A percentile compares a stretch with the other conserved stretches of the same genome.
Conservation (phyloP, 2,329 filamentous ascomycete genomes). For the Aspergillus candidus region DNA sequence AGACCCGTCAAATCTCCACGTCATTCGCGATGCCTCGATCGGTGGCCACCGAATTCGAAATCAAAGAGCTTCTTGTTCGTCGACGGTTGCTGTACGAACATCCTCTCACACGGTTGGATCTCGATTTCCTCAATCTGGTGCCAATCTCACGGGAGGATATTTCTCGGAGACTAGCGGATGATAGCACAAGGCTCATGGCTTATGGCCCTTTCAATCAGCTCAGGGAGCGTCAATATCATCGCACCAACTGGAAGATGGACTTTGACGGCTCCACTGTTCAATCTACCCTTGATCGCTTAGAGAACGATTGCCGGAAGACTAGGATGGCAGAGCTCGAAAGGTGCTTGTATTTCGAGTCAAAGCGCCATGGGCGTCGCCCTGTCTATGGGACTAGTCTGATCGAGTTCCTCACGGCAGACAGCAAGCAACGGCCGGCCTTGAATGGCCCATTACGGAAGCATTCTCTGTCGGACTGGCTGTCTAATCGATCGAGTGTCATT, state of each 20-base stretch:
- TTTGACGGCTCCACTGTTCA: slow-evolving; percentile 62
- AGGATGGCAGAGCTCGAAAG: slow-evolving; percentile 74
- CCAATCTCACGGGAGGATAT: slow-evolving; percentile 64
- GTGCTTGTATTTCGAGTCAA: slow-evolving; percentile 71
- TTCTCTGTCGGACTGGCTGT: slow-evolving; percentile 67
- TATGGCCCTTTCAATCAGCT: slow-evolving; percentile 64
- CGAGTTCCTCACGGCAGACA: slow-evolving; percentile 63
- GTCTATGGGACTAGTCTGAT: slow-evolving; percentile 76
- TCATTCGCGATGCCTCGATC: slow-evolving; percentile 88
- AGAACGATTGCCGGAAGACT: slow-evolving; percentile 62
- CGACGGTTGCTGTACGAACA: slow-evolving; percentile 57
- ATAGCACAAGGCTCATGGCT: slow-evolving; percentile 61
- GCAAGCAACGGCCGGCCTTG: slow-evolving; percentile 54
- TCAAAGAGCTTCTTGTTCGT: slow-evolving; percentile 65
- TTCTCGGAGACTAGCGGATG: slow-evolving; percentile 48
- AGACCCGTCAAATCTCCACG: slow-evolving; percentile 92
- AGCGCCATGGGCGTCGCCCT: slow-evolving; percentile 72
- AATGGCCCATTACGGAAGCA: slow-evolving; percentile 56
- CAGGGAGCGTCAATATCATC: slow-evolving; percentile 61
- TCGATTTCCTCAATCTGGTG: slow-evolving; percentile 73
- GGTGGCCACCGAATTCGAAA: slow-evolving; percentile 65
- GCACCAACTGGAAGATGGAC: slow-evolving; percentile 49
- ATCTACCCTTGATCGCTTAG: slow-evolving; percentile 65
- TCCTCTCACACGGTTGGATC: slow-evolving; percentile 59
- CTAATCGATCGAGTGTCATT: slow-evolving; percentile 55